Evolutionary conservation across 371 early-diverging fungal species (phyloP), one percentile per base, ranked within the genome.

Genomic region (Paramicrosporidium saccamoebae): DNA sequence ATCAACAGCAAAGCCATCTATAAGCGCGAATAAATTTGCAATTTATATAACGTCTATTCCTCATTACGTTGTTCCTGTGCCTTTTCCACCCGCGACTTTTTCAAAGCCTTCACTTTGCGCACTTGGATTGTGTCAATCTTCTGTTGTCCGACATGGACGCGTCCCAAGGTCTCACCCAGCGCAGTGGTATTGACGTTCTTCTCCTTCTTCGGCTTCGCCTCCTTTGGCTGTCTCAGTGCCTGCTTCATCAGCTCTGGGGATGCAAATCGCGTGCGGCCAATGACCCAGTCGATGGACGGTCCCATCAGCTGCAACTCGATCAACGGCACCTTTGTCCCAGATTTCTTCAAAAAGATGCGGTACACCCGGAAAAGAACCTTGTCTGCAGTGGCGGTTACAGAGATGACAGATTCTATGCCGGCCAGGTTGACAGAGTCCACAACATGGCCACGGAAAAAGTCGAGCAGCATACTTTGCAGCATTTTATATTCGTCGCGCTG

Each of bases 51-150:
- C n/a, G n/a, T n/a, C n/a, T n/a, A n/a, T n/a, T 22, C 22, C 3
- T 7, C 22, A 22, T 10, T 11, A 8, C 8, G 11, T 7, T 22
- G 8, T 7, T 12, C n/a, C n/a, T 8, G 8, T 14, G 8, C 14
- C 22, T 22, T 22, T 14, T 22, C 22, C 10, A n/a, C 12, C 8
- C 22, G 22, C 12, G 12, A 12, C 30, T 62, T 48, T 52, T 79
- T 81, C 37, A 92, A 48, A 29, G 77, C 94, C 63, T 84, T 82
- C 74, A 92, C 78, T 61, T 92, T 92, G 37, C 94, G 55, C 1
- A 82, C 81, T 42, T 92, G 90, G 32, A 90, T 49, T 56, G 72
- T 66, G 31, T 48, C 30, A 23, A 92, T 49, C 24, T 84, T 66
- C 44, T 90, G 92, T 33, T 60, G 55, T 27, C 67, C 67, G 52